Evolutionary conservation across 768 basidiomycete genomes (phyloP).

Genomic region (Chalciporus chontae): DNA sequence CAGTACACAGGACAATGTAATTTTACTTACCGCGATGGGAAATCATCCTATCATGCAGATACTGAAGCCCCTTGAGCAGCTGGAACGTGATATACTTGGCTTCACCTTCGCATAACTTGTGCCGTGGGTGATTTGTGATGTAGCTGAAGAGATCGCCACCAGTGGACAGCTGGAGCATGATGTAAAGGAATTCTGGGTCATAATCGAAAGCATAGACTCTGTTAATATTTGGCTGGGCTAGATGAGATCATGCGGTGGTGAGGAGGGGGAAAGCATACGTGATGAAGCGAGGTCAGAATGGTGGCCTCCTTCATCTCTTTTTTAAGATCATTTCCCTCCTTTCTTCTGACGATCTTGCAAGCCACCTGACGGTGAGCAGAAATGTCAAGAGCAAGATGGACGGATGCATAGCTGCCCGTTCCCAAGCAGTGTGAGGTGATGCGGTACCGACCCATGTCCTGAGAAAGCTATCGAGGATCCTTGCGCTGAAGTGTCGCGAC

Average conservation of each 20-base stretch:
- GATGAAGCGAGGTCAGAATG: constrained; percentile 66
- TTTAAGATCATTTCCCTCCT: constrained; percentile 35
- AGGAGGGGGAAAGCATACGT: constrained; percentile 43
- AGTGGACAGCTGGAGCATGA: constrained; percentile 82
- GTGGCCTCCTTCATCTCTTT: constrained; percentile 77
- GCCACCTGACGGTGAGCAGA: constrained; percentile 68
- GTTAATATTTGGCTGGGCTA: constrained; percentile 73
- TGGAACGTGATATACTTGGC: constrained; percentile 84
- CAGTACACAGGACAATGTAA: neutral
- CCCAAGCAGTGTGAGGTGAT: constrained; percentile 81
- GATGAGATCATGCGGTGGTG: neutral
- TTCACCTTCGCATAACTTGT: constrained; percentile 70
- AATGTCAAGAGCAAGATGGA: constrained; percentile 72
- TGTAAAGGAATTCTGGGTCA: constrained; percentile 65
- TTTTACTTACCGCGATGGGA: constrained; percentile 67
- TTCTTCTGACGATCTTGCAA: constrained; percentile 76
- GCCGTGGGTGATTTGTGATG: constrained; percentile 58
- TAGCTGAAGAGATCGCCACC: constrained; percentile 89
- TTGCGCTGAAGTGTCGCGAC: neutral
- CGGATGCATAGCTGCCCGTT: constrained; percentile 78
- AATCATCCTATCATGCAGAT: constrained; percentile 68
- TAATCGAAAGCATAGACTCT: constrained; percentile 69
- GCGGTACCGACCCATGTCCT: constrained; percentile 64
- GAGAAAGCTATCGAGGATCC: constrained; percentile 1
- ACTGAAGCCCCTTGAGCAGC: constrained; percentile 63